phyloP scores from a whole-genome alignment of 805 yeast genomes.

The Candida krabiensis region DNA sequence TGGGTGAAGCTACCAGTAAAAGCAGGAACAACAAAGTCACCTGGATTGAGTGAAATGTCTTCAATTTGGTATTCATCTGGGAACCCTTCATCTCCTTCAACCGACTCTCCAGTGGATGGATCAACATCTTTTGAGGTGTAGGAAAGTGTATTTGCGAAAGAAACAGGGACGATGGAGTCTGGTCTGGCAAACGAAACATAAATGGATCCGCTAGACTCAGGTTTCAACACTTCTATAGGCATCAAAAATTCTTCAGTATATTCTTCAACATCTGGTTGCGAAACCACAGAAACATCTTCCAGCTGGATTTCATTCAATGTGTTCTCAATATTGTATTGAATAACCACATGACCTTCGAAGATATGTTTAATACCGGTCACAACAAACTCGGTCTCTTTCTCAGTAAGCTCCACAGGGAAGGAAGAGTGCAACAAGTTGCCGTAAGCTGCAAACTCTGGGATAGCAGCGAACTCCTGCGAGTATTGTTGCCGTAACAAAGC shows the following conservation, averaged over 20 bases:
- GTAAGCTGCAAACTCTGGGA: slow-evolving; percentile 71
- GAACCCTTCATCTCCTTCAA: slow-evolving; percentile 76
- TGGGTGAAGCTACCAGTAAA: slow-evolving; percentile 74
- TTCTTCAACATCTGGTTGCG: slow-evolving; percentile 59
- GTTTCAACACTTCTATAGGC: slow-evolving; percentile 70
- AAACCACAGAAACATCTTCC: slow-evolving; percentile 71
- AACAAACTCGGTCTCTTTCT: slow-evolving; percentile 89
- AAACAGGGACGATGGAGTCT: slow-evolving; percentile 36
- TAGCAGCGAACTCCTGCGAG: slow-evolving; percentile 63
- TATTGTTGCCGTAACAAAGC: slow-evolving; percentile 58
- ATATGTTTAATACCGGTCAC: slow-evolving; percentile 83
- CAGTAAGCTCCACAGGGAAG: slow-evolving; percentile 67
- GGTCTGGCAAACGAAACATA: slow-evolving; percentile 76
- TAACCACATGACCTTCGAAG: slow-evolving; percentile 67
- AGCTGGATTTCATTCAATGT: slow-evolving; percentile 77
- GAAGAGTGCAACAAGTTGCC: slow-evolving; percentile 80
- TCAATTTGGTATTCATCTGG: slow-evolving; percentile 93
- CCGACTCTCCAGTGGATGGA: slow-evolving; percentile 65
- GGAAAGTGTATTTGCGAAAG: slow-evolving; percentile 65
- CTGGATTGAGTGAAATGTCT: slow-evolving; percentile 68
- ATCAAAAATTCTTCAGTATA: slow-evolving; percentile 70
- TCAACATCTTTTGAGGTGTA: slow-evolving; percentile 81
- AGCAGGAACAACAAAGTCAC: slow-evolving; percentile 79
- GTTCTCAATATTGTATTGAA: slow-evolving; percentile 83
- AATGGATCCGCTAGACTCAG: slow-evolving; percentile 69